These are phyloP conservation scores for Aspergillus unguis DNA, from an alignment of 2,329 filamentous ascomycete species.

Conservation along the genomic window DNA sequence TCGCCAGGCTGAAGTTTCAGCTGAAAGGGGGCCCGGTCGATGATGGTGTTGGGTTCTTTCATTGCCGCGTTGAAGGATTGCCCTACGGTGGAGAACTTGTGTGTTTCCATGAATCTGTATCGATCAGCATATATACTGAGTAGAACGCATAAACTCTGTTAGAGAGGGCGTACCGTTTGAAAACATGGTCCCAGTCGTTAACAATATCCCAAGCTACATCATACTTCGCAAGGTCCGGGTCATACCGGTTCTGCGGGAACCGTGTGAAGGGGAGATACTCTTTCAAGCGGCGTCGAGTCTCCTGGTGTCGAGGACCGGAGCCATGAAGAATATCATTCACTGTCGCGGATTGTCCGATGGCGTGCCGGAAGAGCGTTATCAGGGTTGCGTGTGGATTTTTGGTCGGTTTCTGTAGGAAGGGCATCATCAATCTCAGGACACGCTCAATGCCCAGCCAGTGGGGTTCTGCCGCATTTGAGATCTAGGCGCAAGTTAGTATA, in stretches of 20 bases:
- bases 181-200: conserved; percentile 11
- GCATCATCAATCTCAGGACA: conserved; percentile 28
- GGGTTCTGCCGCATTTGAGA: conserved; percentile 41
- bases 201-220: background rate
- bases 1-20: conserved; percentile 20
- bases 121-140: background rate
- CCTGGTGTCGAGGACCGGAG: background rate
- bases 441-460: conserved; percentile 30
- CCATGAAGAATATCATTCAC: conserved; percentile 9
- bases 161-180: conserved; percentile 7
- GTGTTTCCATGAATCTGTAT: background rate
- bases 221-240: conserved; percentile 1
- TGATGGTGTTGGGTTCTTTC: conserved; percentile 31
- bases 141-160: background rate
- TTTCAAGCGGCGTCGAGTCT: background rate
- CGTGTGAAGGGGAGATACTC: conserved; percentile 7
- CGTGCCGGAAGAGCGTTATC: conserved; percentile 44
- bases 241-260: background rate
- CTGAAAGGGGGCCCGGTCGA: conserved; percentile 33
- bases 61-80: conserved; percentile 16
- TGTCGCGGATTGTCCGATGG: conserved; percentile 16
- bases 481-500: conserved; percentile 20
- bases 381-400: conserved; percentile 42
- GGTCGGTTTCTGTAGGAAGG: conserved; percentile 30
- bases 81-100: background rate